Base-by-base conservation (phyloP, 345 rosid species). In the Stellera chamaejasme region DNA sequence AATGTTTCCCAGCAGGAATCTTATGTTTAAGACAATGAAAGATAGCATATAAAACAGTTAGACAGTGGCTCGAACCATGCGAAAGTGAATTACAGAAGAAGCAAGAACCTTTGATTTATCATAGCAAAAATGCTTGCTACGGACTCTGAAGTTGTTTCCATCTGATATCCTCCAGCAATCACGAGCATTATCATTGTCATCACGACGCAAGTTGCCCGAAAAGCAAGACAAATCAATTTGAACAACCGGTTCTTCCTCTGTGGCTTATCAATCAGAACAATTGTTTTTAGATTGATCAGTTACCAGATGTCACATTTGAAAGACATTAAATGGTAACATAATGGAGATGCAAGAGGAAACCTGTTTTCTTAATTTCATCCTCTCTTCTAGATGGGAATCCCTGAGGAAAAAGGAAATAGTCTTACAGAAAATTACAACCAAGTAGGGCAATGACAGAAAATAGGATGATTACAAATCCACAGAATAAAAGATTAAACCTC, bases 1-100 rank as follows among this genome's bases (percentile, higher is more conserved):
- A 77, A 73, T 80, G 97, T 67, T 90, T 94, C 69, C 96, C 97
- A 2, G 95, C 97, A 68, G 92, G 88, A 70, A 81, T 77, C 99
- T 94, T 74, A 75, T 74, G 44, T 48, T 53, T 63, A 66, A 26
- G 48, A 7, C 39, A 43, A 9, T 10, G 43, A 56, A 43, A 13
- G 28, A 63, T 23, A 55, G 27, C 26, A 43, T 67, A 61, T 51
- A 48, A 39, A 43, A 26, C 39, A 48, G 44, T 39, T 50, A 58
- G 48, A 25, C 27, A 52, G 5, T 32, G 6, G 47, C 19, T 65
- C n/a, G 25, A 11, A 32, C 39, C 5, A 41, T 27, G 32, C 6
- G 26, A 45, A 52, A 36, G n/a, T 27, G 42, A 5, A 41, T 19
- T 45, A 7, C 26, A 11, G 51, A 54, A 36, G 28, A 53, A 55